Percentiles rank a stretch among this genome's conserved stretches.
phyloP scores from a whole-genome alignment of 805 yeast species.

The Barnettozyma pratensis region DNA sequence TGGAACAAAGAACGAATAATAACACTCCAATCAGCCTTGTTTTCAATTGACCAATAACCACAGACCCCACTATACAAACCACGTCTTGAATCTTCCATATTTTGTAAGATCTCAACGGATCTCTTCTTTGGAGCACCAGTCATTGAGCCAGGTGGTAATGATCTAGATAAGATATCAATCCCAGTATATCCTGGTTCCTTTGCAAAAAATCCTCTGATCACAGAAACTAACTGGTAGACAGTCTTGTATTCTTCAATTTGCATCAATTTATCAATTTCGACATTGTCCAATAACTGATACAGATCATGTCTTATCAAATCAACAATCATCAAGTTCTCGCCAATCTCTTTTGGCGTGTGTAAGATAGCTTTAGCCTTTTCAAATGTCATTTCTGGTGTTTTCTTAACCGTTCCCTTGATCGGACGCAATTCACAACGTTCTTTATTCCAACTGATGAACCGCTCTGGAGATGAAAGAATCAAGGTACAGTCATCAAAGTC shows the following conservation, averaged over 20 bases:
- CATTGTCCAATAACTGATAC: slow-evolving; percentile 57
- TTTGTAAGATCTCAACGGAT: slow-evolving; percentile 76
- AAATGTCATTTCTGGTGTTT: slow-evolving; percentile 45
- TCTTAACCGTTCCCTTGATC: slow-evolving; percentile 91
- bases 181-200: slow-evolving; percentile 45
- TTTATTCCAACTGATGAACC: slow-evolving; percentile 76
- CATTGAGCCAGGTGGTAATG: slow-evolving; percentile 98
- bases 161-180: slow-evolving; percentile 67
- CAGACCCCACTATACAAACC: slow-evolving; percentile 93
- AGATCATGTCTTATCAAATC: slow-evolving; percentile 93
- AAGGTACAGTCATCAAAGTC: slow-evolving; percentile 55
- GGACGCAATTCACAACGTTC: slow-evolving; percentile 77
- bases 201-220: slow-evolving; percentile 55
- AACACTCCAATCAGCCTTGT: slow-evolving; percentile 94
- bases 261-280: slow-evolving; percentile 77
- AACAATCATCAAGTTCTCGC: slow-evolving; percentile 95
- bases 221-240: slow-evolving; percentile 88
- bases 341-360: slow-evolving; percentile 86
- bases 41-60: slow-evolving; percentile 90
- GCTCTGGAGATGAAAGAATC: slow-evolving; percentile 89
- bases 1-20: slow-evolving; percentile 79
- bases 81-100: slow-evolving; percentile 37
- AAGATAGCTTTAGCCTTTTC: slow-evolving; percentile 60
- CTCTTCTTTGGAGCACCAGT: slow-evolving; percentile 98
- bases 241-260: slow-evolving; percentile 87